Conservation (phyloP, 495 filamentous ascomycete species). For the Choiromyces venosus region DNA sequence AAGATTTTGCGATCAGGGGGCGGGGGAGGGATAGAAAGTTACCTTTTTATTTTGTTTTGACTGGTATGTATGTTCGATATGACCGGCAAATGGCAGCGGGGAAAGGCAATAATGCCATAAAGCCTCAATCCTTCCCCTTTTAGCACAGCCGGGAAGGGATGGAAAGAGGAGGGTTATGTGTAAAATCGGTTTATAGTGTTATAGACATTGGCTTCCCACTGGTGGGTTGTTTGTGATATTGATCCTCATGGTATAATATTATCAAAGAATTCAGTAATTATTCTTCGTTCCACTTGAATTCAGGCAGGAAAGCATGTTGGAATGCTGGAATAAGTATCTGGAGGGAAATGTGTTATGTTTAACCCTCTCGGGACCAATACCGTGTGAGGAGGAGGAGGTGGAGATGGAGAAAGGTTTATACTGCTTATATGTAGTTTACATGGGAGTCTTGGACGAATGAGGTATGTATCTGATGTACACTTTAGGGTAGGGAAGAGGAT, state of each 20-base stretch:
- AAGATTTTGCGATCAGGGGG: neutral
- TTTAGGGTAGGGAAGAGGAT: neutral
- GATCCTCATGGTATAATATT: neutral
- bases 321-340: neutral
- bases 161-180: neutral
- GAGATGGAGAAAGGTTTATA: neutral
- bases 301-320: neutral
- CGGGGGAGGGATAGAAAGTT: neutral
- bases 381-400: neutral
- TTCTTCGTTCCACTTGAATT: neutral
- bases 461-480: neutral
- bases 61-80: conserved; percentile 2
- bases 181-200: neutral
- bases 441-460: neutral
- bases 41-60: neutral
- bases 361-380: neutral
- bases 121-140: conserved; percentile 24
- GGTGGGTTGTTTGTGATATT: neutral
- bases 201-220: neutral
- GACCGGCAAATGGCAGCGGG: conserved; percentile 34
- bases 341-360: neutral
- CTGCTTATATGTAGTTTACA: neutral
- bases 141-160: neutral
- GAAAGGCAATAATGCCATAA: conserved; percentile 31
- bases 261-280: neutral